Evolutionary conservation across 108 stramenopile species (phyloP).

Genomic region (Bacterosira constricta): DNA sequence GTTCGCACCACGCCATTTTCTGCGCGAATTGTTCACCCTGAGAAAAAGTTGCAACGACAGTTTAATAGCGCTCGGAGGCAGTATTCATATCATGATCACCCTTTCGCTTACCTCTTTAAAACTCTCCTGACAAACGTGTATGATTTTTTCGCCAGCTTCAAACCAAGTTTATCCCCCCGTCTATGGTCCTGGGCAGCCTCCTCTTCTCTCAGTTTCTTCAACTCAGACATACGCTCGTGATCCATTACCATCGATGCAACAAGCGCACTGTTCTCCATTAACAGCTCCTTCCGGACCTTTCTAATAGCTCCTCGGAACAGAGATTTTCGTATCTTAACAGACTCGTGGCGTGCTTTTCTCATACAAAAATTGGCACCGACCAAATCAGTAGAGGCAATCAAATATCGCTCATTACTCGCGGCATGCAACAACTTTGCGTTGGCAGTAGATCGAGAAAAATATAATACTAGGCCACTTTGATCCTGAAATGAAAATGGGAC

Average conservation of each 20-base stretch:
- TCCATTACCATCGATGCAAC: not conserved
- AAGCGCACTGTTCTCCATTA: not conserved
- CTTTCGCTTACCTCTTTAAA: no score
- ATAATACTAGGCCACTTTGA: conserved; percentile 35
- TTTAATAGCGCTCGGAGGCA: not conserved
- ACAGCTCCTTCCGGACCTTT: conserved; percentile 5
- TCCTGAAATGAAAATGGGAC: conserved; percentile 25
- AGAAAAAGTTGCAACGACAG: not conserved
- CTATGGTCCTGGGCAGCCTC: no score
- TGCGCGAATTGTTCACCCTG: not conserved
- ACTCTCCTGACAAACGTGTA: no score
- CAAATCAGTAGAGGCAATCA: conserved; percentile 20
- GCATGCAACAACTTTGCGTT: not conserved
- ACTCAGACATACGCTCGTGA: not conserved
- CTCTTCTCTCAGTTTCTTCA: not conserved
- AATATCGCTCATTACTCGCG: conserved; percentile 25
- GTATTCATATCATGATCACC: not conserved
- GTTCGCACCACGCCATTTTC: conserved; percentile 20
- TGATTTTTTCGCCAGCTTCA: no score
- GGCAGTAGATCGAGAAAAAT: conserved; percentile 23
- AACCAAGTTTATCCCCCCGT: no score
- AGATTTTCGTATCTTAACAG: not conserved
- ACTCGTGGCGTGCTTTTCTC: conserved; percentile 1
- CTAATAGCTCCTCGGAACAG: conserved; percentile 7
- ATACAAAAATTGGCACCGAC: conserved; percentile 31